Conservation (phyloP, 2,329 filamentous ascomycete genomes). For the Dactylellina sp. region DNA sequence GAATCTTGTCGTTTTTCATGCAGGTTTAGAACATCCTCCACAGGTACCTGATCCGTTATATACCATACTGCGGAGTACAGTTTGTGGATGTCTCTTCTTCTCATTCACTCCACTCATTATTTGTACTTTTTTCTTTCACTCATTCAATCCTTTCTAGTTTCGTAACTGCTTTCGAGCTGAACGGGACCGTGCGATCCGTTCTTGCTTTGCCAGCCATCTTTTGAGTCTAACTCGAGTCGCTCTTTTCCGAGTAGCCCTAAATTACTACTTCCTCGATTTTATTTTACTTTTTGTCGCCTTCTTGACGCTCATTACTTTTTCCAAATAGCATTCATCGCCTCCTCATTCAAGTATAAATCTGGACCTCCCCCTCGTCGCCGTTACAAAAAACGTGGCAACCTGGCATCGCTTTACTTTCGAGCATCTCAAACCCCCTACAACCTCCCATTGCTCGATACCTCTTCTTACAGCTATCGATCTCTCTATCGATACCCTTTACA, state of each 20-base stretch:
- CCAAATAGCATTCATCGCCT: conserved; percentile 14
- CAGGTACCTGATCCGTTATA: conserved; percentile 51
- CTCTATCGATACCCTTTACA: conserved; percentile 19
- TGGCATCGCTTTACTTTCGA: conserved; percentile 54
- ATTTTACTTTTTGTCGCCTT: conserved; percentile 16
- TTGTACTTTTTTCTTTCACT: conserved; percentile 28
- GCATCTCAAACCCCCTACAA: conserved; percentile 43
- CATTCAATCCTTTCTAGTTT: conserved; percentile 37
- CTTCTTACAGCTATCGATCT: conserved; percentile 40
- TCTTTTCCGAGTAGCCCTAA: conserved; percentile 56
- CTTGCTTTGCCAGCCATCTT: conserved; percentile 42
- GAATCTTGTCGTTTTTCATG: conserved; percentile 42
- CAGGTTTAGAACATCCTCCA: conserved; percentile 46
- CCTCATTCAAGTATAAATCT: conserved; percentile 51
- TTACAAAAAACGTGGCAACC: conserved; percentile 57
- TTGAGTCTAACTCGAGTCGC: conserved; percentile 49
- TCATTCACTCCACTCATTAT: conserved; percentile 45
- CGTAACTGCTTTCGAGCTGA: conserved; percentile 50
- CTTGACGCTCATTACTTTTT: conserved; percentile 55
- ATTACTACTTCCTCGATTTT: conserved; percentile 16
- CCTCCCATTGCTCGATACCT: conserved; percentile 42
- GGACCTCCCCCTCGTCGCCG: conserved; percentile 54
- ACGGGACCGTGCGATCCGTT: conserved; percentile 48
- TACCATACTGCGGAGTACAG: conserved; percentile 51
- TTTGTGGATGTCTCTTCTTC: conserved; percentile 40